Evolutionary conservation across 2,329 filamentous ascomycete genomes (phyloP).

Genomic region (Cladosporium sp.): DNA sequence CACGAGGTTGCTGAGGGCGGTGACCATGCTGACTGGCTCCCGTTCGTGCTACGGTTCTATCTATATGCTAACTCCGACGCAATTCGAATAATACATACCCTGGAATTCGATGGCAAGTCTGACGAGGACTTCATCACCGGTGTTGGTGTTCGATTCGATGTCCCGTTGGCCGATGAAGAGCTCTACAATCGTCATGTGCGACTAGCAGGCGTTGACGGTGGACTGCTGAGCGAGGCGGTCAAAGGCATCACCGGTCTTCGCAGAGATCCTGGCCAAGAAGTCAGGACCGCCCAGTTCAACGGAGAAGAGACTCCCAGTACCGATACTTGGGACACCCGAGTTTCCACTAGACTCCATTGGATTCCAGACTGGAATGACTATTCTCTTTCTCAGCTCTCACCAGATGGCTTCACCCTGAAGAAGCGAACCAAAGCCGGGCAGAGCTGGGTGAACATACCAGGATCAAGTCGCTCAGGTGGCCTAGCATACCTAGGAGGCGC

Average conservation of each 20-base stretch:
- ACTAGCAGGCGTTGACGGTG: constrained; percentile 52
- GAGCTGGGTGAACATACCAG: constrained; percentile 55
- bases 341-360: constrained; percentile 49
- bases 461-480: constrained; percentile 52
- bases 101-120: constrained; percentile 51
- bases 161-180: constrained; percentile 50
- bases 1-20: constrained; percentile 31
- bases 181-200: constrained; percentile 56
- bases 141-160: constrained; percentile 51
- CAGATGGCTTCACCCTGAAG: constrained; percentile 57
- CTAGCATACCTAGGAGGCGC: constrained; percentile 57
- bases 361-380: constrained; percentile 58
- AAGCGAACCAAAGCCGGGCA: constrained; percentile 56
- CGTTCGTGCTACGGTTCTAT: constrained; percentile 54
- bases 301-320: constrained; percentile 43
- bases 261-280: constrained; percentile 47
- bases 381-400: constrained; percentile 51
- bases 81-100: constrained; percentile 51
- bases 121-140: constrained; percentile 50
- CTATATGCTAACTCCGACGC: constrained; percentile 54
- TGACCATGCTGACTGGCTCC: constrained; percentile 47
- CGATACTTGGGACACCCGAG: constrained; percentile 44
- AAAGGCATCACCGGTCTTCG: constrained; percentile 57
- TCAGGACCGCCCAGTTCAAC: constrained; percentile 48
- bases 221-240: constrained; percentile 54